Evolutionary conservation across 202 grass and related monocot genomes (phyloP), one percentile per base, ranked within the genome.

Genomic region (Schoenoplectus tabernaemontani): DNA sequence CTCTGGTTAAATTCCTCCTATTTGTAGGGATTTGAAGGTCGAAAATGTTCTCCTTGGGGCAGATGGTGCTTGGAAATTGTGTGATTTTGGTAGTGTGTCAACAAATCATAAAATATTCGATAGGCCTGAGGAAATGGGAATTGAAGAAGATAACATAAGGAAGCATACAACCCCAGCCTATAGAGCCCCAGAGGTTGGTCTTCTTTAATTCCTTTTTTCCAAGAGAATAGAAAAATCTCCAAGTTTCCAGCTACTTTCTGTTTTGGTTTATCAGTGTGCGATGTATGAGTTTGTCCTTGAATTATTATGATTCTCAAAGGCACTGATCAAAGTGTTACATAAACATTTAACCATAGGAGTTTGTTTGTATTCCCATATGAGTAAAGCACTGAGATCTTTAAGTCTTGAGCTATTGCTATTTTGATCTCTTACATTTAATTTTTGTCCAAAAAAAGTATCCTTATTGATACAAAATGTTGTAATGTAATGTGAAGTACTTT

Each of bases 81-180:
- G 96, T 37, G 96, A 98, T 81, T 98, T 95, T 88, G 96, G 96
- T 60, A 98, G 96, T 67, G 89, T 91, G 33, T 98, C 95, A 13
- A 95, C 86, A 38, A 91, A 98, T 80, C 95, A 98, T 80, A 98
- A 91, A 59, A 76, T 90, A 83, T 98, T 95, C 81, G 86, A 90
- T 84, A 94, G 87, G 78, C 86, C 89, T 66, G 91, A 98, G 62
- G 95, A 98, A 77, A 98, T 93, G 95, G 95, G 95, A 30, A 82
- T 98, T 76, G 95, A 98, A 92, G 96, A 98, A 82, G 96, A 98
- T 80, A 91, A 89, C 76, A 98, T 98, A 59, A 92, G 96, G 68
- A 98, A 98, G 79, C 86, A 98, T 71, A 98, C 96, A 5, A 95
- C 91, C 41, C 90, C 96, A 60, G 91, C 96, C 86, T 98, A 95